Conservation (phyloP, 1,139 yeast genomes). For the Sugiyamaella pinicola region DNA sequence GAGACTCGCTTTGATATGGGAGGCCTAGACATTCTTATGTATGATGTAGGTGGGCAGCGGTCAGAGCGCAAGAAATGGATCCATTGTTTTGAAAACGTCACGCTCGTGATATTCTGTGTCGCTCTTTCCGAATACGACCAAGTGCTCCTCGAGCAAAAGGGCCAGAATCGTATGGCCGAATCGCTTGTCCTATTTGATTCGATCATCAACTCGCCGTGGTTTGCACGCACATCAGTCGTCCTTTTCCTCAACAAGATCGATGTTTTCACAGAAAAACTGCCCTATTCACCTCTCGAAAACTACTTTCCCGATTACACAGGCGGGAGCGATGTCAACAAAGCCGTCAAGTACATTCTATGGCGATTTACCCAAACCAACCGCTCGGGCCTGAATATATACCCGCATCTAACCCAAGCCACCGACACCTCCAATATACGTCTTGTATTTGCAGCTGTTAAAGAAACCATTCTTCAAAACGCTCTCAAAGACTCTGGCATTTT, state of each 20-base stretch:
- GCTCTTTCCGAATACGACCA: slow-evolving; percentile 91
- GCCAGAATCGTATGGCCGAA: slow-evolving; percentile 81
- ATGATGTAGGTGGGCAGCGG: slow-evolving; percentile 93
- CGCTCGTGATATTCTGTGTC: slow-evolving; percentile 85
- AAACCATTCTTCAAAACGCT: slow-evolving; percentile 82
- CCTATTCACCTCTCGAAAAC: slow-evolving; percentile 76
- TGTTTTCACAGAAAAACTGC: slow-evolving; percentile 82
- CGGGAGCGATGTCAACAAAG: slow-evolving; percentile 84
- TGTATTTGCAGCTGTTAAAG: slow-evolving; percentile 90
- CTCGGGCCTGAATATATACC: slow-evolving; percentile 78
- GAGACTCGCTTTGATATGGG: slow-evolving; percentile 82
- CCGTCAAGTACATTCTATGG: slow-evolving; percentile 93
- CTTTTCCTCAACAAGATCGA: slow-evolving; percentile 87
- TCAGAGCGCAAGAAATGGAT: slow-evolving; percentile 95
- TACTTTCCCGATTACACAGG: slow-evolving; percentile 91
- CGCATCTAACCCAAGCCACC: slow-evolving; percentile 93
- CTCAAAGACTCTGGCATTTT: slow-evolving; percentile 84
- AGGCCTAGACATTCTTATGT: slow-evolving; percentile 74
- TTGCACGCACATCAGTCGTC: slow-evolving; percentile 80
- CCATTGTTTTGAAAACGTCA: slow-evolving; percentile 91
- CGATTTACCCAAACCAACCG: slow-evolving; percentile 84
- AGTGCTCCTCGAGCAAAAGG: slow-evolving; percentile 68
- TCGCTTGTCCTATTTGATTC: slow-evolving; percentile 84
- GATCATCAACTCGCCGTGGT: slow-evolving; percentile 93
- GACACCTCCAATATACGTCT: slow-evolving; percentile 86